These are phyloP conservation scores for Arachis hypogaea DNA, from an alignment of 306 rosid genomes.

Conservation along the genomic window DNA sequence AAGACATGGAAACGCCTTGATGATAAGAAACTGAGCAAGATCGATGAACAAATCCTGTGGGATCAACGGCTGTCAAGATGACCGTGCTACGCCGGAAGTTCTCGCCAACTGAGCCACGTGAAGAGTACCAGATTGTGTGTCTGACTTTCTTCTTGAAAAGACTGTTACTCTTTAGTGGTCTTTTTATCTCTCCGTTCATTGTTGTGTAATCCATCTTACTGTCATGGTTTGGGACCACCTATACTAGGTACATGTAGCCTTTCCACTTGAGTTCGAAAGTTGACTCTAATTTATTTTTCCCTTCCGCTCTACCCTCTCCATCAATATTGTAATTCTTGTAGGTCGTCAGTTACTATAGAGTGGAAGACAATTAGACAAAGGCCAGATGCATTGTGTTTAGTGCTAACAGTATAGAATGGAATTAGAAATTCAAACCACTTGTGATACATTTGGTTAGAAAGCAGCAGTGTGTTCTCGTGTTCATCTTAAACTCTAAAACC, in stretches of 20 bases:
- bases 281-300: not conserved
- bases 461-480: not conserved
- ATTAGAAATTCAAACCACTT: too few species aligned
- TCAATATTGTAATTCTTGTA: not conserved
- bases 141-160: too few species aligned
- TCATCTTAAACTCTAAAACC: not conserved
- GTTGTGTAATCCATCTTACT: not conserved
- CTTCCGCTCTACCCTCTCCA: not conserved
- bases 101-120: too few species aligned
- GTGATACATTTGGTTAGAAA: not conserved
- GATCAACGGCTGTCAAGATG: slow-evolving; percentile 33
- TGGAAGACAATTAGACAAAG: too few species aligned
- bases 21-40: slow-evolving; percentile 68
- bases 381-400: too few species aligned
- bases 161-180: not conserved
- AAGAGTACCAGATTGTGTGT: too few species aligned
- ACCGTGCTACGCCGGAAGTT: not conserved
- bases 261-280: not conserved
- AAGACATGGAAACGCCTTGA: slow-evolving; percentile 92
- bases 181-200: not conserved
- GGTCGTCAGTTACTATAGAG: too few species aligned
- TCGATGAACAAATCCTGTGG: slow-evolving; percentile 85
- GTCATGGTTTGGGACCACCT: too few species aligned
- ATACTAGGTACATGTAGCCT: not conserved
- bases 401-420: too few species aligned